Base-by-base conservation (phyloP, 2,329 filamentous ascomycete species). In the Alternaria longipes region DNA sequence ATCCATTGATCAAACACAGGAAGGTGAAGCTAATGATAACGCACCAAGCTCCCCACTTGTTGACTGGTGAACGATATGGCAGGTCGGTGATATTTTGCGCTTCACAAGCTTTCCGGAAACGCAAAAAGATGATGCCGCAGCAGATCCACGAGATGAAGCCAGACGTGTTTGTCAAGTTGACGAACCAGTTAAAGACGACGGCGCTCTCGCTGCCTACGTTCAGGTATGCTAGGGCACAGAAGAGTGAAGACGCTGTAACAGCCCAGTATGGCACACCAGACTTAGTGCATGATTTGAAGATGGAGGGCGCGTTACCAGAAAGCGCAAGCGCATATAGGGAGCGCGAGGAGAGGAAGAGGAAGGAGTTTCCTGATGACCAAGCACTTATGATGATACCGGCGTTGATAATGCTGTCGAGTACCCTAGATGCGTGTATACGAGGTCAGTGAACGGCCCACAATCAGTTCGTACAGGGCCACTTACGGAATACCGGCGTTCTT, bases 1-100 rank as follows among this genome's bases (percentile, higher is more conserved):
- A 94, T 1, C 91, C 91, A 69, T 92, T 92, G 67, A 91, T 89
- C 3, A 94, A 78, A 1, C 85, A 86, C n/a, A 94, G 81, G 26
- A 92, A 78, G 3, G 77, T 74, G 54, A 92, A 84, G 24, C 87
- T 73, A 16, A 85, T 74, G 1, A 92, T 83, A 9, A 85, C 83
- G 55, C 85, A 78, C 70, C 84, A 92, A 0, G 90, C 85, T 2
- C 87, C 87, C 71, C 89, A 93, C 0, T 91, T 87, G 68, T 89
- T 87, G 5, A 88, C 67, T 22, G 72, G 71, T n/a, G 83, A 85
- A 28, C 77, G 77, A 67, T 87, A 89, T 0, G 87, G 85, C 5
- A 86, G 79, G 40, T 82, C 74, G 53, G 80, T 79, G 65, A 90
- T 78, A 57, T 82, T 82, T 66, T 88, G 83, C 47, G 80, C 79